Conservation (phyloP, 345 rosid genomes). For the Cardiospermum halicacabum region DNA sequence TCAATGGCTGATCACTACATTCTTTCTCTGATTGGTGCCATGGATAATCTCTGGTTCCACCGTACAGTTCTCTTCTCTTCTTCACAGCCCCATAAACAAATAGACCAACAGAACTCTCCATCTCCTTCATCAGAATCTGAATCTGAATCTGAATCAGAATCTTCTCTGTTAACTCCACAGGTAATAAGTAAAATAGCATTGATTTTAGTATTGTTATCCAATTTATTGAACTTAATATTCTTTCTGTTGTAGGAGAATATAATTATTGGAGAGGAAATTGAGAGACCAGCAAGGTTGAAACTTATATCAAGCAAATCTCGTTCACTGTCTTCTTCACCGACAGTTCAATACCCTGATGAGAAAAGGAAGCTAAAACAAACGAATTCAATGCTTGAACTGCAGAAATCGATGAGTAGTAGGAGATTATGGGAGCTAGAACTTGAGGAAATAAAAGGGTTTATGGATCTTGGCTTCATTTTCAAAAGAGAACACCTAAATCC, state of each 20-base stretch:
- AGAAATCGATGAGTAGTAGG: constrained; percentile 38
- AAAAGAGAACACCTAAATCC: constrained; percentile 38
- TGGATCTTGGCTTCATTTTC: constrained; percentile 66
- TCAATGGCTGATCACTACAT: constrained; percentile 35
- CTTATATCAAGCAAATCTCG: constrained; percentile 18
- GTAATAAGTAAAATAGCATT: too few species aligned
- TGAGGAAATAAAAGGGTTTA: constrained; percentile 66
- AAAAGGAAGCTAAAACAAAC: constrained; percentile 13
- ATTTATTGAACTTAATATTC: background rate
- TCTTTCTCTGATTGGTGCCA: constrained; percentile 29
- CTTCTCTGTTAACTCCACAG: constrained; percentile 3
- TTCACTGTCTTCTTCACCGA: constrained; percentile 38
- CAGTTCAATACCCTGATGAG: constrained; percentile 14
- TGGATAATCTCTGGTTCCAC: constrained; percentile 72
- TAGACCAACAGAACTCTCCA: constrained; percentile 12
- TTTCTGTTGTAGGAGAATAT: constrained; percentile 19
- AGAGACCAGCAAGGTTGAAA: constrained; percentile 34
- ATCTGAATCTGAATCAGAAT: background rate
- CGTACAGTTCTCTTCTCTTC: constrained; percentile 32
- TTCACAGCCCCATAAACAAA: constrained; percentile 12
- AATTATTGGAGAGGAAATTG: constrained; percentile 10
- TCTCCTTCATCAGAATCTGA: constrained; percentile 12
- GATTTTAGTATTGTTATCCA: too few species aligned
- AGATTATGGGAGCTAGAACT: constrained; percentile 49
- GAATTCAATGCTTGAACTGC: constrained; percentile 6